A percentile compares a stretch with the other conserved stretches of the same genome.
phyloP scores from a whole-genome alignment of 805 yeast species.

The Saccharomycopsis microspora region DNA sequence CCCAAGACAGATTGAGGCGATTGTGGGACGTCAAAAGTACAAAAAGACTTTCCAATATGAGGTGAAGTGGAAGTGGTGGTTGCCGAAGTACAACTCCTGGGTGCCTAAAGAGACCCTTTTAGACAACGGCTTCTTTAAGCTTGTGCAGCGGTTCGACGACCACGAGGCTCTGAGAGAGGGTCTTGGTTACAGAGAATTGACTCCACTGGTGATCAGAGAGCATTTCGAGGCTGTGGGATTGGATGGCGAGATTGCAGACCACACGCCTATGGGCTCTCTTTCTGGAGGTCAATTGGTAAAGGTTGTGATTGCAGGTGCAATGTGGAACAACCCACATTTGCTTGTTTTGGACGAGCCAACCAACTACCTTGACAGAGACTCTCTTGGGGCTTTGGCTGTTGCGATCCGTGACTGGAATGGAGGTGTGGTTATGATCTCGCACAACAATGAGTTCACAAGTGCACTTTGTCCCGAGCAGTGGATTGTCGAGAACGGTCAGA shows the following conservation, averaged over 20 bases:
- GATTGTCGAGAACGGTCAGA: slow-evolving; percentile 87
- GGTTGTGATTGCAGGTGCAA: slow-evolving; percentile 98
- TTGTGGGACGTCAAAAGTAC: slow-evolving; percentile 94
- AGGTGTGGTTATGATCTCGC: slow-evolving; percentile 98
- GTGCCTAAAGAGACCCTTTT: slow-evolving; percentile 73
- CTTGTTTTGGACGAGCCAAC: slow-evolving; percentile 97
- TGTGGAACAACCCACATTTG: slow-evolving; percentile 99
- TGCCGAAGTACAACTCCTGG: slow-evolving; percentile 91
- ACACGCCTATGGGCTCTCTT: slow-evolving; percentile 90
- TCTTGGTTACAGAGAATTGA: slow-evolving; percentile 84
- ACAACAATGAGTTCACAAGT: slow-evolving; percentile 92
- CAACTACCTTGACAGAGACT: slow-evolving; percentile 94
- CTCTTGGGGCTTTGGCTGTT: slow-evolving; percentile 92
- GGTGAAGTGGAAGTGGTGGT: slow-evolving; percentile 84
- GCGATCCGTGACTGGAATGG: slow-evolving; percentile 98
- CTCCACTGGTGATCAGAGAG: slow-evolving; percentile 86
- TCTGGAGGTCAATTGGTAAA: slow-evolving; percentile 98
- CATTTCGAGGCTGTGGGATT: slow-evolving; percentile 96
- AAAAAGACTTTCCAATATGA: slow-evolving; percentile 97
- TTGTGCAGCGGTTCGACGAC: slow-evolving; percentile 95
- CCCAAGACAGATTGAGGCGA: slow-evolving; percentile 79
- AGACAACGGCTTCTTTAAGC: slow-evolving; percentile 78
- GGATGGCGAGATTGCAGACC: slow-evolving; percentile 97
- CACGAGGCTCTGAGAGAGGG: slow-evolving; percentile 99
- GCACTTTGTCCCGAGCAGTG: slow-evolving; percentile 98